Base-by-base conservation (phyloP, 208 protist species). In the Phytomonas francai region DNA sequence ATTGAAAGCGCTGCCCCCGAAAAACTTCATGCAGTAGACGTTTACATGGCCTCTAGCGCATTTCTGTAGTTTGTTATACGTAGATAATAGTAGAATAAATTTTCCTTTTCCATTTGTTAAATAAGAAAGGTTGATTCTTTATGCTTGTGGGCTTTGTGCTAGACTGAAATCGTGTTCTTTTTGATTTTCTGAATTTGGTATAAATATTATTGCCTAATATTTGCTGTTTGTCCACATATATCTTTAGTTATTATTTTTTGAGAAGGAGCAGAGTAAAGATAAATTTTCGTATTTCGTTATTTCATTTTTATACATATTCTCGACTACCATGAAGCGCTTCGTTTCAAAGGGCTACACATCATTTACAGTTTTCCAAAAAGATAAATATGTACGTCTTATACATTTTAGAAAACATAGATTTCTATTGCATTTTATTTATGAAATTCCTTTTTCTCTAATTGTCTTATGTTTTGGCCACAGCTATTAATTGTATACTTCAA, bases 11-110 rank as follows among this genome's bases (percentile, higher is more conserved):
- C 57, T 33, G 71, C 72, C 16, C 83, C 81, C 19, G 89, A 94
- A 66, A 91, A 84, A 45, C 72, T 94, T 2, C 89, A 94, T 65
- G 80, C 82, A 28, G 86, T 76, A 25, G 89, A 94, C 73, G 86
- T 94, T 63, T 85, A 89, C 63, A 81, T 92, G 78, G 82, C 85
- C 2, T 81, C 76, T 12, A 71, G 51, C 25, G 74, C 77, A 39
- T 67, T 78, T 42, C 54, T 74, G 62, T 68, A 68, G 59, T 22
- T 12, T 29, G 36, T 58, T 36, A 31, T 65, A 29, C 39, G 12
- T 62, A 36, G 28, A 62, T 36, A 22, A 7, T 62, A 1, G 2
- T 7, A 54, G 25, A 4, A 7, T 25, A 54, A 54, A 22, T 25
- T 22, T 54, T 54, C 19, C 25, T 54, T 54, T 25, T 22, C 25